Conservation (phyloP, 116 monocot genomes). For the Iris pallida region DNA sequence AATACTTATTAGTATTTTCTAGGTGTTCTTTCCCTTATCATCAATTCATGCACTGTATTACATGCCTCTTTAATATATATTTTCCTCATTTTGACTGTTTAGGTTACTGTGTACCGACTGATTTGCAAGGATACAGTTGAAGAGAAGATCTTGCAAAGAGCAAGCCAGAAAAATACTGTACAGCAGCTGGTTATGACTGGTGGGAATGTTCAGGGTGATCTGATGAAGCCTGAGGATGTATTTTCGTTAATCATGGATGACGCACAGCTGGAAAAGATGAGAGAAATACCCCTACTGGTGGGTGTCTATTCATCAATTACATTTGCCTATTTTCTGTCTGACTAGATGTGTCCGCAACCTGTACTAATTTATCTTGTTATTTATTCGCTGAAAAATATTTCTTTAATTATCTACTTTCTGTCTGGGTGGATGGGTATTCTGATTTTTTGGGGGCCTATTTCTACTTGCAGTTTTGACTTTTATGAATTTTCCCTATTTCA, state of each 20-base stretch:
- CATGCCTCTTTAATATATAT: constrained; percentile 1
- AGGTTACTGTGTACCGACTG: constrained; percentile 97
- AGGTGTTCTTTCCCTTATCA: no score
- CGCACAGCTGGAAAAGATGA: constrained; percentile 74
- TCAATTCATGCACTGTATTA: no score
- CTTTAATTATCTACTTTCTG: no score
- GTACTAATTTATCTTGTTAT: no score
- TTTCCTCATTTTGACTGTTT: constrained; percentile 10
- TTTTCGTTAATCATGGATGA: constrained; percentile 91
- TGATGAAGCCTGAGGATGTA: constrained; percentile 86
- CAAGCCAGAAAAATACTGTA: constrained; percentile 94
- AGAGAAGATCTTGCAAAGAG: constrained; percentile 95
- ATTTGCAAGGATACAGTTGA: constrained; percentile 99
- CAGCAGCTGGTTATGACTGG: constrained; percentile 98
- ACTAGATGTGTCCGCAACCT: no score
- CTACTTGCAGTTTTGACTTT: no score
- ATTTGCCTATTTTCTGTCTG: not conserved
- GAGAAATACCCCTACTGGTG: constrained; percentile 68
- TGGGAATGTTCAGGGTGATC: constrained; percentile 84
- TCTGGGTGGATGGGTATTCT: no score
- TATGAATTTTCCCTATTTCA: no score
- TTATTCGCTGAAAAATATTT: no score
- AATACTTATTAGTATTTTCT: no score
- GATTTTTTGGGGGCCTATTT: no score
- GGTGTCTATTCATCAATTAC: not conserved